phyloP scores from a whole-genome alignment of 2,329 filamentous ascomycete species.

The Huntiella savannae region DNA sequence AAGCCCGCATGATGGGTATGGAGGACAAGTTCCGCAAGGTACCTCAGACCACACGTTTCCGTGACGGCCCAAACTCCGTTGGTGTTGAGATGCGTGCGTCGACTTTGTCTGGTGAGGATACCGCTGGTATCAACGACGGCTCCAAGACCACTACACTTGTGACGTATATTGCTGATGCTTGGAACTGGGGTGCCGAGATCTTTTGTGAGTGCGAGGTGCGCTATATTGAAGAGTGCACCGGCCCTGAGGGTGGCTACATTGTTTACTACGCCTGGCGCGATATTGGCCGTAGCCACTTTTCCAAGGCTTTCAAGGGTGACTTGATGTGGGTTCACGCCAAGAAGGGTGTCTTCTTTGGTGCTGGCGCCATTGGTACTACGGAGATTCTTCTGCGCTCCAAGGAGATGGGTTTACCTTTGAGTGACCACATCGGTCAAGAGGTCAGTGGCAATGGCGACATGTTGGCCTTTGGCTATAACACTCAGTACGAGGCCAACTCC shows the following conservation, averaged over 20 bases:
- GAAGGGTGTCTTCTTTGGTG: conserved; percentile 46
- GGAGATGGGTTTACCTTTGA: conserved; percentile 37
- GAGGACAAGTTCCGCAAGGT: conserved; percentile 34
- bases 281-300: conserved; percentile 34
- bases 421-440: conserved; percentile 34
- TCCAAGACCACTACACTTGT: conserved; percentile 47
- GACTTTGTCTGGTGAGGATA: conserved; percentile 40
- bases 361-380: conserved; percentile 44
- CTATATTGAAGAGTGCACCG: conserved; percentile 35
- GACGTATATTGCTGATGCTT: conserved; percentile 49
- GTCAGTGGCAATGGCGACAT: conserved; percentile 52
- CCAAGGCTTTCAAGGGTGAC: conserved; percentile 33
- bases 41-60: conserved; percentile 44
- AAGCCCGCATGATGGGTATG: conserved; percentile 33
- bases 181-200: conserved; percentile 54
- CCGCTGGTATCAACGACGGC: conserved; percentile 46
- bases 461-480: conserved; percentile 46
- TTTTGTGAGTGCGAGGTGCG: conserved; percentile 51
- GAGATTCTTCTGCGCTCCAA: conserved; percentile 45
- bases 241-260: conserved; percentile 33
- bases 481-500: conserved; percentile 34
- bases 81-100: conserved; percentile 45
- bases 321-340: conserved; percentile 49
- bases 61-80: conserved; percentile 38
- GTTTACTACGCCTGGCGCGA: conserved; percentile 48